These are phyloP conservation scores for Mycosphaerella arachidis DNA, from an alignment of 2,329 filamentous ascomycete species.

Conservation along the genomic window DNA sequence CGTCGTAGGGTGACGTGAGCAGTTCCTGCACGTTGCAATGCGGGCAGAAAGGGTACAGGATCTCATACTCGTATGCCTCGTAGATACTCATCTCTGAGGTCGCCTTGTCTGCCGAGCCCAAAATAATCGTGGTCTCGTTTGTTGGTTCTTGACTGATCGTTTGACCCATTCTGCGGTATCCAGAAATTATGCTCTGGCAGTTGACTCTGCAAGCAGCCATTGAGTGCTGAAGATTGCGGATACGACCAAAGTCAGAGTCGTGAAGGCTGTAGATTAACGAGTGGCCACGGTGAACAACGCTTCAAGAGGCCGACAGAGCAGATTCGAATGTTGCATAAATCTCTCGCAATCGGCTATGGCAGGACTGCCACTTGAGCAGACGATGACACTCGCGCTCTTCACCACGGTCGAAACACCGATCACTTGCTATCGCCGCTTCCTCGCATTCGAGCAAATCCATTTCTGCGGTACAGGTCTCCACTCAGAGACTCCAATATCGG, in stretches of 20 bases:
- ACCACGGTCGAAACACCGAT: neutral
- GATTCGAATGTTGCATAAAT: too few relatives aligned
- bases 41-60: neutral
- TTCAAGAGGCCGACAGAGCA: too few relatives aligned
- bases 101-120: neutral
- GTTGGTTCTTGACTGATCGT: neutral
- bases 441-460: neutral
- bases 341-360: too few relatives aligned
- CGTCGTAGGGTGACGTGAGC: neutral
- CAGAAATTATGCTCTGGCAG: too few relatives aligned
- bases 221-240: too few relatives aligned
- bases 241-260: too few relatives aligned
- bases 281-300: too few relatives aligned
- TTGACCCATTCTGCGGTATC: neutral
- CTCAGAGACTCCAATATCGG: neutral
- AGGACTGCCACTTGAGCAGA: neutral
- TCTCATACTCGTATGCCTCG: neutral
- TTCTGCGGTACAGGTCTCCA: neutral
- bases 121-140: neutral
- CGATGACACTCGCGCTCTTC: neutral
- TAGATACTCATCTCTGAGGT: neutral
- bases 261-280: too few relatives aligned
- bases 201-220: too few relatives aligned
- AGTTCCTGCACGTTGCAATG: neutral
- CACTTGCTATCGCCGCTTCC: neutral